Conservation (phyloP, 2,329 filamentous ascomycete species). For the Leptographium galeiforme region DNA sequence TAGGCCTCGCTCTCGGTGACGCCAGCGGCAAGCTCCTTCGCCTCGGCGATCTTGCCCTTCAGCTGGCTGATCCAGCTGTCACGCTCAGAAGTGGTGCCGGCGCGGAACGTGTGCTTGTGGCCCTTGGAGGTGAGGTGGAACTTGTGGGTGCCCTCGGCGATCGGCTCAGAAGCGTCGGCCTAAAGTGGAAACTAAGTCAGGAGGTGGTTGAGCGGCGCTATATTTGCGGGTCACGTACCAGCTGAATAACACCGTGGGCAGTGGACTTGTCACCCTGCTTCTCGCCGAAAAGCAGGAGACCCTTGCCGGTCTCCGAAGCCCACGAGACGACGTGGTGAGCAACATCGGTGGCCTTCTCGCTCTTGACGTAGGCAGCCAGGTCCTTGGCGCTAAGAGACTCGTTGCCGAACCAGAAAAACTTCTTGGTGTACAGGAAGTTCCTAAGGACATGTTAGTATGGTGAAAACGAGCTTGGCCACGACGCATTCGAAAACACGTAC, state of each 20-base stretch:
- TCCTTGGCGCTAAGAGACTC: conserved; percentile 62
- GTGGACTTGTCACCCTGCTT: conserved; percentile 67
- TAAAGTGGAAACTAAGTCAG: conserved; percentile 15
- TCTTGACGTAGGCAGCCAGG: conserved; percentile 65
- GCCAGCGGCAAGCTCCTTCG: conserved; percentile 63
- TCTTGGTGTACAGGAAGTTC: conserved; percentile 83
- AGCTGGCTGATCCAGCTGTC: conserved; percentile 84
- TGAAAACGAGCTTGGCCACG: not conserved
- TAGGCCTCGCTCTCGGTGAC: conserved; percentile 73
- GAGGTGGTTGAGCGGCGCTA: not conserved
- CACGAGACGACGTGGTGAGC: conserved; percentile 74
- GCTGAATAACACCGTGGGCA: conserved; percentile 69
- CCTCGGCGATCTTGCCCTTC: conserved; percentile 71
- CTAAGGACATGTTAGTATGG: conserved; percentile 27
- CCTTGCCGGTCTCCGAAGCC: conserved; percentile 89
- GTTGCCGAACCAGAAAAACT: conserved; percentile 72
- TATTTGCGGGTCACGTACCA: conserved; percentile 42
- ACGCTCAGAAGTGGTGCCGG: conserved; percentile 58
- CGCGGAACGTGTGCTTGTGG: conserved; percentile 93
- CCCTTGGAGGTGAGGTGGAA: conserved; percentile 77
- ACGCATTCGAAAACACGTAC: conserved; percentile 38
- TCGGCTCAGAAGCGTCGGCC: conserved; percentile 54
- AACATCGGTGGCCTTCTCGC: conserved; percentile 66
- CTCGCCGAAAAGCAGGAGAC: conserved; percentile 84
- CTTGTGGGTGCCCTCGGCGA: conserved; percentile 62